Percentiles rank a stretch among this genome's conserved stretches.
Evolutionary conservation across 306 rosid species (phyloP).

Genomic region (Citrullus amarus): DNA sequence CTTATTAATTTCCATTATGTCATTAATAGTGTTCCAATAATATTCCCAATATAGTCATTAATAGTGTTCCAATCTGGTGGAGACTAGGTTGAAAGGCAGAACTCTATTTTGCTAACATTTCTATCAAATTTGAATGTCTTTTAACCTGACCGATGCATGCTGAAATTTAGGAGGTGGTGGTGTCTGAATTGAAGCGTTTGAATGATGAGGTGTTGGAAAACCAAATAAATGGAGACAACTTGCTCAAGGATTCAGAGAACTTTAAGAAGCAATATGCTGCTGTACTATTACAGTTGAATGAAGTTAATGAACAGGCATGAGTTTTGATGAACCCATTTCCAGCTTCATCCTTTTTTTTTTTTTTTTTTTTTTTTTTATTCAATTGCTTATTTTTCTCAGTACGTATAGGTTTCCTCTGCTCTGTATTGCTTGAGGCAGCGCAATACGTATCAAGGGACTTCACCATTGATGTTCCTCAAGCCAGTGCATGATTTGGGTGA

Average conservation of each 20-base stretch:
- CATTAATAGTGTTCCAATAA: background rate
- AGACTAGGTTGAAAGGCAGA: background rate
- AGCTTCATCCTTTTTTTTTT: slow-evolving; percentile 10
- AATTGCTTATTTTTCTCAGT: slow-evolving; percentile 13
- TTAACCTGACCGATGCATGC: background rate
- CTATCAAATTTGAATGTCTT: background rate
- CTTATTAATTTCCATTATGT: background rate
- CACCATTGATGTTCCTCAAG: slow-evolving; percentile 35
- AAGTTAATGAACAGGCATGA: slow-evolving; percentile 71
- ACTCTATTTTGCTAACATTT: background rate
- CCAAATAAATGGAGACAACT: slow-evolving; percentile 49
- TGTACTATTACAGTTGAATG: slow-evolving; percentile 56
- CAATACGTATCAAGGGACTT: slow-evolving; percentile 62
- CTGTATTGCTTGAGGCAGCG: slow-evolving; percentile 72
- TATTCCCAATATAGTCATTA: background rate
- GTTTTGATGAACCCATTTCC: slow-evolving; percentile 15
- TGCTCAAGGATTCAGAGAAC: slow-evolving; percentile 54
- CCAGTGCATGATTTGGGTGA: slow-evolving; percentile 38
- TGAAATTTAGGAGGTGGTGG: slow-evolving; percentile 50
- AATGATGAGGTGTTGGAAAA: slow-evolving; percentile 61
- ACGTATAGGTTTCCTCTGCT: slow-evolving; percentile 70
- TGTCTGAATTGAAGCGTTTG: slow-evolving; percentile 73
- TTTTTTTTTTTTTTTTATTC: slow-evolving; percentile 3
- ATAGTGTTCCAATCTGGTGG: background rate
- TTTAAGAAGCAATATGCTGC: slow-evolving; percentile 86